Conservation (phyloP, 2,329 filamentous ascomycete genomes). For the Cytospora schulzeri region DNA sequence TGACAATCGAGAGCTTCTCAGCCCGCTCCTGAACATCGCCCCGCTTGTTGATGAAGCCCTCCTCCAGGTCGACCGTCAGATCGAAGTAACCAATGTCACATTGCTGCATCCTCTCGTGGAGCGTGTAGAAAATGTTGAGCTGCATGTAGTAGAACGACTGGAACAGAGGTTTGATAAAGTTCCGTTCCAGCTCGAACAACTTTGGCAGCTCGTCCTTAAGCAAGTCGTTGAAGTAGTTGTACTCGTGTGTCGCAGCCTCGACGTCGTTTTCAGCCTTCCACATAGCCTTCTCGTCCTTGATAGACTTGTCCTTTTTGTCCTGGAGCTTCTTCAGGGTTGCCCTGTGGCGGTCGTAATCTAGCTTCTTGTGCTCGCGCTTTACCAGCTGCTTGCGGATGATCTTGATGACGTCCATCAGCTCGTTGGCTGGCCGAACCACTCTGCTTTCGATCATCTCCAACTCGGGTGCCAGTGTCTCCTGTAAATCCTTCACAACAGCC, state of each 20-base stretch:
- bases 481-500: conserved; percentile 82
- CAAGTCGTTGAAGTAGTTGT: conserved; percentile 96
- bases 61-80: conserved; percentile 85
- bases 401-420: conserved; percentile 93
- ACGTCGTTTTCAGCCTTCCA: conserved; percentile 94
- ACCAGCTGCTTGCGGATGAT: conserved; percentile 83
- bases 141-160: conserved; percentile 99
- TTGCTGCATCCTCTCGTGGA: conserved; percentile 96
- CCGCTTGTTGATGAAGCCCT: conserved; percentile 85
- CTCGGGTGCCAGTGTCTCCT: conserved; percentile 85
- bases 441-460: conserved; percentile 96
- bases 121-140: conserved; percentile 96
- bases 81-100: conserved; percentile 99
- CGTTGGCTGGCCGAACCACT: conserved; percentile 88
- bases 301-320: conserved; percentile 93
- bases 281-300: conserved; percentile 96
- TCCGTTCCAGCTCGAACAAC: conserved; percentile 83
- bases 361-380: conserved; percentile 96
- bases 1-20: conserved; percentile 83
- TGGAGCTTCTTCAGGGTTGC: conserved; percentile 87
- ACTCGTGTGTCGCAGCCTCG: conserved; percentile 91
- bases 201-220: conserved; percentile 95
- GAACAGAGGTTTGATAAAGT: conserved; percentile 96
- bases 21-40: conserved; percentile 82
- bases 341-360: conserved; percentile 91